Evolutionary conservation across 768 basidiomycete genomes (phyloP).

Genomic region (Coprinopsis strossmayeri): DNA sequence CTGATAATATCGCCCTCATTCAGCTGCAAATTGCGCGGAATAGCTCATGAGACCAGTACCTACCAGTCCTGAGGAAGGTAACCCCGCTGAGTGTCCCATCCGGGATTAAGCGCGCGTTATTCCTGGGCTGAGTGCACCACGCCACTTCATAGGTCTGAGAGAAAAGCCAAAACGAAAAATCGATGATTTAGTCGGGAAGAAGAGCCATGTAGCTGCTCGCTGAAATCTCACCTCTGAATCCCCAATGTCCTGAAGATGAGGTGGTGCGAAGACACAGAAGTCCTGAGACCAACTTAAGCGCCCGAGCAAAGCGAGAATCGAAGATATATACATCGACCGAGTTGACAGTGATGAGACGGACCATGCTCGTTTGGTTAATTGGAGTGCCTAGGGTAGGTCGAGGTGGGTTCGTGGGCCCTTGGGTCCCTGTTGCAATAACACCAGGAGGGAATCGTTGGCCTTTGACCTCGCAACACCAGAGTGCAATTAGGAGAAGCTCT

Average conservation of each 20-base stretch:
- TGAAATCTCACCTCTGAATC: constrained; percentile 30
- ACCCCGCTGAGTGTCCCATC: constrained; percentile 36
- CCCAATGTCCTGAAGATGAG: constrained; percentile 23
- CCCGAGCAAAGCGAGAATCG: neutral
- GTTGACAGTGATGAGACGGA: constrained; percentile 32
- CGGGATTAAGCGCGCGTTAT: constrained; percentile 39
- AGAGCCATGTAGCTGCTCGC: neutral
- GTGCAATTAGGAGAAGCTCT: neutral
- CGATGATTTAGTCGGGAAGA: neutral
- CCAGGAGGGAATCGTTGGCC: constrained; percentile 22
- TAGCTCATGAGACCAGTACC: neutral
- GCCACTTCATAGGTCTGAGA: constrained; percentile 35
- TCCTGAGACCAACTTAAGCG: constrained; percentile 19
- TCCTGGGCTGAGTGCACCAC: constrained; percentile 38
- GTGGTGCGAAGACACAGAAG: constrained; percentile 39
- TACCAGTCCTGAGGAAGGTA: constrained; percentile 35
- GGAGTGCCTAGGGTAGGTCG: constrained; percentile 29
- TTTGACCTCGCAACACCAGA: neutral
- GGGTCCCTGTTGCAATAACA: constrained; percentile 36
- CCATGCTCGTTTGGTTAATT: constrained; percentile 35
- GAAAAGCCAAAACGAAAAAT: neutral
- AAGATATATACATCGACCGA: constrained; percentile 29
- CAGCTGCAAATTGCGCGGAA: neutral
- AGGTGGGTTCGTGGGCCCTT: constrained; percentile 35
- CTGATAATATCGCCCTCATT: constrained; percentile 12